Percentiles rank a stretch among this genome's conserved stretches.
phyloP scores from a whole-genome alignment of 2,329 filamentous ascomycete genomes.

The Aspergillus sp. region DNA sequence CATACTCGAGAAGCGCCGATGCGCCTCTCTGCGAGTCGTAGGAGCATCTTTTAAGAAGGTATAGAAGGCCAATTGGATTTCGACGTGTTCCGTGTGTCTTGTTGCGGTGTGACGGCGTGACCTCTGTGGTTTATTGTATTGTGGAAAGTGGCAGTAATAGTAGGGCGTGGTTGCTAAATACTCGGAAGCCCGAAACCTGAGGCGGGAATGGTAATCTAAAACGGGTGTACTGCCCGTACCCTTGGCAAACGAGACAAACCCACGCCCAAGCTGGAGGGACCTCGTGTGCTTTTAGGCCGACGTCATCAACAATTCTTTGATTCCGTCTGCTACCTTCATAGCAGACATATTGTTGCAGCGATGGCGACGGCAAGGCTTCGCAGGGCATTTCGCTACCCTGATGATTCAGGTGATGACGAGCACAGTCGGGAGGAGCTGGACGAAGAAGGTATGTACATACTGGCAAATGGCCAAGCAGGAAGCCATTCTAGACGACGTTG shows the following conservation, averaged over 20 bases:
- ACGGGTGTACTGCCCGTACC: background rate
- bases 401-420: conserved; percentile 57
- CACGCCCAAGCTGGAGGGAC: background rate
- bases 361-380: conserved; percentile 67
- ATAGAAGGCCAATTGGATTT: background rate
- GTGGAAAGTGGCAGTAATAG: too few species aligned
- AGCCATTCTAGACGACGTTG: background rate
- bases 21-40: conserved; percentile 21
- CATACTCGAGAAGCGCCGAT: conserved; percentile 21
- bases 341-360: background rate
- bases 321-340: background rate
- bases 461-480: background rate
- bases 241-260: conserved; percentile 32
- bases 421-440: conserved; percentile 67
- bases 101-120: background rate
- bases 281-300: background rate
- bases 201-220: background rate
- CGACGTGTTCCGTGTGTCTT: too few species aligned
- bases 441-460: conserved; percentile 64
- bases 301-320: background rate
- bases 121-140: background rate
- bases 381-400: conserved; percentile 74
- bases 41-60: conserved; percentile 14
- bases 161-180: background rate
- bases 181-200: background rate